Base-by-base conservation (phyloP, 805 yeast genomes). In the Candida alai region DNA sequence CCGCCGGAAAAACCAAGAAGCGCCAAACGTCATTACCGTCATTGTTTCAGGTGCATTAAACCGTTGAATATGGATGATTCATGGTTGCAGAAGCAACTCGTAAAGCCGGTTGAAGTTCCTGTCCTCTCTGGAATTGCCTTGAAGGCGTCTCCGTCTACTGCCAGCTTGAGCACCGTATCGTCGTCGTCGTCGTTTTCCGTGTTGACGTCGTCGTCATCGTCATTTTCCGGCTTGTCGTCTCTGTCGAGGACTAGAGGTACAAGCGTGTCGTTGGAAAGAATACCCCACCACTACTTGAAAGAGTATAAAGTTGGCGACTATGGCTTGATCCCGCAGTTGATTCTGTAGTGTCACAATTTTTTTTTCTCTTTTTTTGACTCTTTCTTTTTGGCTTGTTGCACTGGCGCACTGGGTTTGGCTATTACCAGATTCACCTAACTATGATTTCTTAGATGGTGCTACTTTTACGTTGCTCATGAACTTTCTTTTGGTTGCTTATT, bases 41-140 rank as follows among this genome's bases (percentile, higher is more conserved):
- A 76, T 48, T 69, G 79, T 12, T 49, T 77, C 21, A 66, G 81
- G 30, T 78, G 84, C 42, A 73, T 78, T 17, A 73, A 66, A 43
- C 73, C 80, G 3, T 58, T 78, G 34, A 60, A 69, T 1, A 62
- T 62, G 40, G 75, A 71, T 28, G 78, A 76, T 27, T 44, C 63
- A 6, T 78, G 84, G 83, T 54, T 69, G 15, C 73, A 76, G 28
- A 73, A 65, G 44, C 49, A 61, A 19, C 44, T 73, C 14, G 64
- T 68, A 20, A 63, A 63, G 40, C 66, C 69, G 2, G 51, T 68
- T 3, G 22, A 19, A 19, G 14, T 19, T n/a, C 17, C 22, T n/a
- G n/a, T n/a, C n/a, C n/a, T n/a, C n/a, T n/a, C n/a, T n/a, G n/a
- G n/a, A n/a, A n/a, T n/a, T n/a, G n/a, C n/a, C n/a, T n/a, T n/a